These are phyloP conservation scores for Talaromyces nanjingensis DNA, from an alignment of 495 filamentous ascomycete species.

Conservation along the genomic window DNA sequence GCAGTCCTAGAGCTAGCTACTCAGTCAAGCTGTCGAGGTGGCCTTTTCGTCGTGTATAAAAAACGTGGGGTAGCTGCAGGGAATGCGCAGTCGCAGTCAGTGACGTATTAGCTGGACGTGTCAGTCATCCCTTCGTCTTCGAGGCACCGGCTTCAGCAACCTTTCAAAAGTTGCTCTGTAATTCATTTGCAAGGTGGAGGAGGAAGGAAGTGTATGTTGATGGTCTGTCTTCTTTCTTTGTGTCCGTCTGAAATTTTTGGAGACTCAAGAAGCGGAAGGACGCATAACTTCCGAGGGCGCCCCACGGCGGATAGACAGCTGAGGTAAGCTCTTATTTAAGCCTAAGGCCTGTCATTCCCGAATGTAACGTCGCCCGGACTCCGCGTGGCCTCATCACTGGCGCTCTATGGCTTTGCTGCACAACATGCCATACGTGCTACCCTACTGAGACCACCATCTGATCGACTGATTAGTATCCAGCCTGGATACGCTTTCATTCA, in stretches of 20 bases:
- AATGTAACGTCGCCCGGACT: background rate
- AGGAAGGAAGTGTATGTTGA: background rate
- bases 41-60: background rate
- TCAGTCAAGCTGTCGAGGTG: background rate
- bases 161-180: background rate
- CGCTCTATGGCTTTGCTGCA: background rate
- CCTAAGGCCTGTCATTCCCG: background rate
- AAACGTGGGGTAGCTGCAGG: constrained; percentile 3
- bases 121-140: background rate
- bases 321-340: background rate
- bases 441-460: background rate
- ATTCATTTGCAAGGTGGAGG: background rate
- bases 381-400: background rate
- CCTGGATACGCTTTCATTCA: background rate
- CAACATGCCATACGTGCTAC: background rate
- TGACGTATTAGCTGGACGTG: background rate
- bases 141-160: background rate
- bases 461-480: background rate
- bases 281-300: background rate
- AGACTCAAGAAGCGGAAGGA: background rate
- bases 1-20: background rate
- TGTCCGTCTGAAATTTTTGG: background rate
- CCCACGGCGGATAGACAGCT: background rate
- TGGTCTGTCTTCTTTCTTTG: background rate
- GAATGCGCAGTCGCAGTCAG: background rate